Percentiles rank a stretch among this genome's conserved stretches.
These are phyloP conservation scores for Pleurozium schreberi DNA, from an alignment of 225 moss, liverwort and hornwort genomes.

Conservation along the genomic window DNA sequence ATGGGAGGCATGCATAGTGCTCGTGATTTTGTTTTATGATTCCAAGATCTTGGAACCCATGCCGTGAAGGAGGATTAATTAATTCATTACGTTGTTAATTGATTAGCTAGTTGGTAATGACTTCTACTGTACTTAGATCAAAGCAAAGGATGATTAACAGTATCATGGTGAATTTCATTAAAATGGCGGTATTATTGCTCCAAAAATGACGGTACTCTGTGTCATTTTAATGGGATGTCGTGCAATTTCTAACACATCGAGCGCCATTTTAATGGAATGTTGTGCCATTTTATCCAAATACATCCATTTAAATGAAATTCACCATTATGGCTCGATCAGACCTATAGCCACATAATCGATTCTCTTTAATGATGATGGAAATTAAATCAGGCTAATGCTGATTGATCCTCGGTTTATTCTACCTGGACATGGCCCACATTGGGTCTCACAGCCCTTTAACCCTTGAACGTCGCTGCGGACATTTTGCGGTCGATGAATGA, in stretches of 20 bases:
- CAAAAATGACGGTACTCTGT: no score
- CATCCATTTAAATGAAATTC: no score
- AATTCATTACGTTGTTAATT: neutral
- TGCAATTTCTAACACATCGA: no score
- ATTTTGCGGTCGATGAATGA: no score
- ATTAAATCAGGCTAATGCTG: neutral
- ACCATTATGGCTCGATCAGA: neutral
- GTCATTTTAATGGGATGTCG: no score
- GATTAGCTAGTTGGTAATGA: neutral
- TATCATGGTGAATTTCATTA: no score
- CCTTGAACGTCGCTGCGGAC: no score
- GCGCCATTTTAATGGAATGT: no score
- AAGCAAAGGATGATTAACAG: neutral
- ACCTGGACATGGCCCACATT: neutral
- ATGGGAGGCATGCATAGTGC: no score
- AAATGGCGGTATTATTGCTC: no score
- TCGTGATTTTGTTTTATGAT: neutral
- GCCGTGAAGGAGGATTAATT: neutral
- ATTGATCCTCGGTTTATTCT: neutral
- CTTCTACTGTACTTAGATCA: neutral
- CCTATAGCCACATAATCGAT: neutral
- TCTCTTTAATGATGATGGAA: neutral
- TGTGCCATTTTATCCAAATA: no score
- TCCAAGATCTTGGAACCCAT: neutral
- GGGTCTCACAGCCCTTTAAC: neutral